Percentiles rank a stretch among this genome's conserved stretches.
Conservation (phyloP, 2,329 filamentous ascomycete species). For the Clarireedia homoeocarpa region DNA sequence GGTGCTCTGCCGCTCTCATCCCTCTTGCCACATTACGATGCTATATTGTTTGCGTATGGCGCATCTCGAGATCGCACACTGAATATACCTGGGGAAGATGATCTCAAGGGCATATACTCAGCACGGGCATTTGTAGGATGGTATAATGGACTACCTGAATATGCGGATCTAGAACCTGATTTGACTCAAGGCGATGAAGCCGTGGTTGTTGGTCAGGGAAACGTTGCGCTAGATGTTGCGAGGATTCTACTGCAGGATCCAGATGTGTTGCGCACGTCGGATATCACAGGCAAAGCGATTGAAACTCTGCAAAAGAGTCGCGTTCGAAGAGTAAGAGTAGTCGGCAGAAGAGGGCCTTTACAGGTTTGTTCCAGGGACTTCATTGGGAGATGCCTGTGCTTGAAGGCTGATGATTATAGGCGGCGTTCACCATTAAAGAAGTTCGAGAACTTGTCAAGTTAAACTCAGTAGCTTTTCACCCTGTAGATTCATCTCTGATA, state of each 20-base stretch:
- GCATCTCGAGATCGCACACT: conserved; percentile 76
- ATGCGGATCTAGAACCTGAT: conserved; percentile 63
- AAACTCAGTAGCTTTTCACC: conserved; percentile 61
- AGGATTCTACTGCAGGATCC: conserved; percentile 75
- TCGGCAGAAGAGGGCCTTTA: conserved; percentile 81
- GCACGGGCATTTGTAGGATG: conserved; percentile 92
- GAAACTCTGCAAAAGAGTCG: conserved; percentile 63
- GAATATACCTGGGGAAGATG: conserved; percentile 70
- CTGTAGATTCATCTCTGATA: conserved; percentile 57
- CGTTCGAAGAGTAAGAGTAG: conserved; percentile 74
- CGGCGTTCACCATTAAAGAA: conserved; percentile 94
- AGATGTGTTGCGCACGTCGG: conserved; percentile 67
- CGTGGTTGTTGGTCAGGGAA: conserved; percentile 87
- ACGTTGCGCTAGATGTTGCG: conserved; percentile 90
- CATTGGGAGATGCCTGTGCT: neutral
- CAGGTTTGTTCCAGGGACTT: conserved; percentile 48
- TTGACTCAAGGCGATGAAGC: conserved; percentile 71
- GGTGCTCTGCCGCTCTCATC: conserved; percentile 55
- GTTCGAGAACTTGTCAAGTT: conserved; percentile 79
- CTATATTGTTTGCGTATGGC: conserved; percentile 86
- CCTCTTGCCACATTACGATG: conserved; percentile 79
- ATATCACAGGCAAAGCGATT: conserved; percentile 81
- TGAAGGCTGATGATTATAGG: conserved; percentile 39
- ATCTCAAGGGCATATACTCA: conserved; percentile 68
- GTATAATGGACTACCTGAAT: conserved; percentile 94